phyloP scores from a whole-genome alignment of 129 eudicot species.

The Pseudognaphalium luteoalbum region DNA sequence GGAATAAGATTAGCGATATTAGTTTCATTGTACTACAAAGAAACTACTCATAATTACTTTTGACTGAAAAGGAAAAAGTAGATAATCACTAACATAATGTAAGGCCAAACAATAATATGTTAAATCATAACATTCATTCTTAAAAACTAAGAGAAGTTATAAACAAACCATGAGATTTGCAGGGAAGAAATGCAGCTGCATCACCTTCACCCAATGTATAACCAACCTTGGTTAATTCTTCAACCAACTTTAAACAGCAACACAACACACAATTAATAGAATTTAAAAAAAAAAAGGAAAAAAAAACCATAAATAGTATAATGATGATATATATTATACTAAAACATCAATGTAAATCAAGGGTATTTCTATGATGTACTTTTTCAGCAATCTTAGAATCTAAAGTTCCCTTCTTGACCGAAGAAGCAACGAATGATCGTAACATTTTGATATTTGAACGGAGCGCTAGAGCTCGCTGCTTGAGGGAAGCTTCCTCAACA shows the following conservation, averaged over 20 bases:
- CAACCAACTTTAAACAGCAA: slow-evolving; percentile 27
- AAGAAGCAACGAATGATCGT: slow-evolving; percentile 31
- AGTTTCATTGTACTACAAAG: background rate
- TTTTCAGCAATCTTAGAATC: slow-evolving; percentile 36
- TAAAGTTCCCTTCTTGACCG: slow-evolving; percentile 27
- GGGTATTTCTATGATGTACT: slow-evolving; percentile 8
- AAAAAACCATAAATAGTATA: too few species aligned
- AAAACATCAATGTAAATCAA: background rate
- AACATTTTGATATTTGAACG: slow-evolving; percentile 37
- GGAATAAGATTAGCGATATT: too few species aligned
- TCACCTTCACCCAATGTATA: slow-evolving; percentile 41
- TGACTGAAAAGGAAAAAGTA: background rate
- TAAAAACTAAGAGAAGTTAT: background rate
- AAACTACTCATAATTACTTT: background rate
- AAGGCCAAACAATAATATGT: background rate
- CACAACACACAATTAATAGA: background rate
- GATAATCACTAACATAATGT: background rate
- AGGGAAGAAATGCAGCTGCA: slow-evolving; percentile 48
- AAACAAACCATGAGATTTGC: slow-evolving; percentile 42
- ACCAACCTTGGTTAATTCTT: slow-evolving; percentile 36
- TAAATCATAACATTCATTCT: background rate
- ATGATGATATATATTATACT: background rate
- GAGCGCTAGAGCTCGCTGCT: slow-evolving; percentile 44
- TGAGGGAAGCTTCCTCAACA: slow-evolving; percentile 40
- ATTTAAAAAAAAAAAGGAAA: background rate